Conservation (phyloP, 345 rosid genomes). For the Eucalyptus erythrocorys region DNA sequence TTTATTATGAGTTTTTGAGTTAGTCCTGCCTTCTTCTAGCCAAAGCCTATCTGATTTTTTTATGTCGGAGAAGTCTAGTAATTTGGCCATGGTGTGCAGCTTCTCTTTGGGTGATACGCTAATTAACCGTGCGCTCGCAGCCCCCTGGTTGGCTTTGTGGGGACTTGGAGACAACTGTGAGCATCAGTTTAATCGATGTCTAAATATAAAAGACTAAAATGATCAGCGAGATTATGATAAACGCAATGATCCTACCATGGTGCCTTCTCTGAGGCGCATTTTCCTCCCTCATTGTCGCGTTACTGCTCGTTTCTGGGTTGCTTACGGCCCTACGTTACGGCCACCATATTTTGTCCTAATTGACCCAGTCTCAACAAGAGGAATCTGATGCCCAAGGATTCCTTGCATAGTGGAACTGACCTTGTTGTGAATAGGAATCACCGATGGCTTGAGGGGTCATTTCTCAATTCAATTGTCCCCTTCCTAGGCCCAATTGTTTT, state of each 20-base stretch:
- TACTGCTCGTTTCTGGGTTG: not conserved
- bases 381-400: not conserved
- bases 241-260: not conserved
- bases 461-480: not conserved
- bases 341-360: not conserved
- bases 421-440: not conserved
- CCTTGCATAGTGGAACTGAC: not conserved
- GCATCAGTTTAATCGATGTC: not conserved
- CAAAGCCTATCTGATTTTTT: not conserved
- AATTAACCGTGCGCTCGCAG: not conserved
- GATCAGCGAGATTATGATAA: not conserved
- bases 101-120: not conserved
- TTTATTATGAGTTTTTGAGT: not conserved
- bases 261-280: not conserved
- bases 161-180: not conserved
- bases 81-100: not conserved
- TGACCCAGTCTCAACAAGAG: not conserved
- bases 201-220: not conserved
- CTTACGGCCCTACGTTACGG: not conserved
- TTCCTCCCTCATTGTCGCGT: not conserved
- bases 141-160: not conserved
- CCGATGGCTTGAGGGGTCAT: not conserved
- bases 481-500: not conserved
- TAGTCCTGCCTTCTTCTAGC: not conserved
- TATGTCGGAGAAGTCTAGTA: not conserved